Evolutionary conservation across 805 yeast species (phyloP), one percentile per base, ranked within the genome.

Genomic region (Ogataea corticis): DNA sequence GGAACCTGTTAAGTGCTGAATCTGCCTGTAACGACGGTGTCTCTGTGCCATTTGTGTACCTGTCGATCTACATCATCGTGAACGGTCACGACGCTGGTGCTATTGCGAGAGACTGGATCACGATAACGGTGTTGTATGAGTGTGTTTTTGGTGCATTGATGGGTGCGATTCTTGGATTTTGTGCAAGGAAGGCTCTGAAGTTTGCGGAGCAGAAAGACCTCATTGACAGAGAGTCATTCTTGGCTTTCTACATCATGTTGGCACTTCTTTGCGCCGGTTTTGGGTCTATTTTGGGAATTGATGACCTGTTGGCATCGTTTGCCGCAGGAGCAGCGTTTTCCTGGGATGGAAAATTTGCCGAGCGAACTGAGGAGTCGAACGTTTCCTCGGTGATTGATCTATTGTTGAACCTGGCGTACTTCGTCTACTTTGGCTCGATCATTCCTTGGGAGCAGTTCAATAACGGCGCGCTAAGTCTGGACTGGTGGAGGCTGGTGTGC

Each of bases 21-120:
- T 79, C 87, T 1, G 90, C 86, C 3, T 83, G 88, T 54, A 85
- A 84, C 57, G 91, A 84, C 58, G 90, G 90, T 34, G 73, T 79
- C 72, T 82, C 83, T 0, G 79, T 79, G 46, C 91, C 91, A 4
- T 85, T 84, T 58, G 79, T 84, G 39, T 82, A 70, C 56, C 66
- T 84, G 23, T 78, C 87, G 2, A 67, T 82, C 41, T 71, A 73
- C 54, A 63, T 84, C 27, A 71, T 82, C 41, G 56, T 76, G 12
- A 76, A 82, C 57, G 64, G 66, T 4, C 79, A 82, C 1, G 51
- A 77, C 31, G 67, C 75, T 4, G 66, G 66, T 2, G 75, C 69
- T 46, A 79, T 84, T 44, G 77, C 83, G 32, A 76, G 76, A 55
- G 77, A 83, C 43, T 85, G 87, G 85, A 65, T 84, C 42, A 68